Conservation (phyloP, 78 protist genomes). For the Blattamonas nauphoetae region DNA sequence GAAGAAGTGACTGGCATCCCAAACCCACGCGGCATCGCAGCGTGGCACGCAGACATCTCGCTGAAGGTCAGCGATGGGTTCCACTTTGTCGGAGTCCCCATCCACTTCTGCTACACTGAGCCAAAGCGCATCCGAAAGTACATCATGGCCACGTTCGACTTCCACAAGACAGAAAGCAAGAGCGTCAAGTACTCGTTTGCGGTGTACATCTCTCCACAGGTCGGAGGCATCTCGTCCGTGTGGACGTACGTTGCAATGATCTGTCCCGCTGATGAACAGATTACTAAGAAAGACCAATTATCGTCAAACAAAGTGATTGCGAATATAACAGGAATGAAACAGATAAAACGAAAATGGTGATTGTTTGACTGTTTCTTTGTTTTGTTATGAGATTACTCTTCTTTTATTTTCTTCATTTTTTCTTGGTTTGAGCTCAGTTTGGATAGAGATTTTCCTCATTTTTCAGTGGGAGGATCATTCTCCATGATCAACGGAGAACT, state of each 20-base stretch:
- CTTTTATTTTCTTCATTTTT: no score
- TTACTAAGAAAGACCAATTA: neutral
- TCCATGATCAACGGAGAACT: no score
- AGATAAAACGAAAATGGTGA: no score
- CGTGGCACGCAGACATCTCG: conserved; percentile 1
- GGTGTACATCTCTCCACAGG: neutral
- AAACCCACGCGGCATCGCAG: neutral
- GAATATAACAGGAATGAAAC: no score
- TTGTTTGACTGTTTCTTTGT: no score
- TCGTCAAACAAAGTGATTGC: no score
- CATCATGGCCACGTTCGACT: neutral
- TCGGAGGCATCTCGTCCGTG: neutral
- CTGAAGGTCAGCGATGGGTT: neutral
- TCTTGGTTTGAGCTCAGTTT: no score
- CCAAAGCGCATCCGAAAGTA: neutral
- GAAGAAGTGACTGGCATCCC: neutral
- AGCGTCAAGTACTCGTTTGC: neutral
- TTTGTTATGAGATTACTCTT: no score
- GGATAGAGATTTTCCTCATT: no score
- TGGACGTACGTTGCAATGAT: neutral
- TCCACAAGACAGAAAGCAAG: neutral
- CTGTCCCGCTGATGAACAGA: neutral
- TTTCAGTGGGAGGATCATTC: no score
- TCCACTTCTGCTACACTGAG: conserved; percentile 2
- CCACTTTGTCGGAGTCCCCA: neutral